Base-by-base conservation (phyloP, 2,329 filamentous ascomycete species). In the Xylariales sp. region DNA sequence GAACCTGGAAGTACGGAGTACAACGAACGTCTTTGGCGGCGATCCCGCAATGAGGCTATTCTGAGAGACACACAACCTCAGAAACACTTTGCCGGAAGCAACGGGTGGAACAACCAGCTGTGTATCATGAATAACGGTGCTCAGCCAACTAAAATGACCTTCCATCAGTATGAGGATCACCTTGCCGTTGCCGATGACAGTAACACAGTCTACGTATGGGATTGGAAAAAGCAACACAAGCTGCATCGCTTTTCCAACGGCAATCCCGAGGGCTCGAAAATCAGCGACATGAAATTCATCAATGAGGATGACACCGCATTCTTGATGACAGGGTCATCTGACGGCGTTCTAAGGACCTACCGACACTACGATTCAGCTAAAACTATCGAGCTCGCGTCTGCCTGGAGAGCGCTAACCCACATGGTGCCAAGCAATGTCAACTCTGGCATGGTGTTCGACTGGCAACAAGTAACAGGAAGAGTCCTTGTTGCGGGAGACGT, bases 241-340 rank as follows among this genome's bases (percentile, higher is more conserved):
- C 83, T 97, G 71, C 93, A 89, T 77, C 90, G 91, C 63, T 99
- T 99, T 80, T 97, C 93, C 34, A 98, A 98, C 75, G 94, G 93
- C 56, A 99, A 99, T 75, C 96, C 96, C 0, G 85, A 90, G 39
- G 93, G 94, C 2, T 97, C 94, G 32, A 93, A 90, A 74, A 97
- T 99, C 75, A 97, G 94, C 62, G 94, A 98, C 78, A 90, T 97
- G 78, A 93, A 94, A 64, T 97, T 98, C 80, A 97, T 99, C 83
- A 99, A 99, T 74, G 96, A 99, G 80, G 96, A 99, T 75, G 96
- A 99, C 77, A 93, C 97, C 77, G 96, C 95, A 2, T 89, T 98
- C 71, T 82, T 99, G 64, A 93, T 99, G 88, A 97, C 93, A 0
- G 96, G 96, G 1, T 97, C 94, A 7, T 97, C 94, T 1, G 96